Evolutionary conservation across 352 stramenopile species (phyloP).

Genomic region (Phytophthora nicotianae): DNA sequence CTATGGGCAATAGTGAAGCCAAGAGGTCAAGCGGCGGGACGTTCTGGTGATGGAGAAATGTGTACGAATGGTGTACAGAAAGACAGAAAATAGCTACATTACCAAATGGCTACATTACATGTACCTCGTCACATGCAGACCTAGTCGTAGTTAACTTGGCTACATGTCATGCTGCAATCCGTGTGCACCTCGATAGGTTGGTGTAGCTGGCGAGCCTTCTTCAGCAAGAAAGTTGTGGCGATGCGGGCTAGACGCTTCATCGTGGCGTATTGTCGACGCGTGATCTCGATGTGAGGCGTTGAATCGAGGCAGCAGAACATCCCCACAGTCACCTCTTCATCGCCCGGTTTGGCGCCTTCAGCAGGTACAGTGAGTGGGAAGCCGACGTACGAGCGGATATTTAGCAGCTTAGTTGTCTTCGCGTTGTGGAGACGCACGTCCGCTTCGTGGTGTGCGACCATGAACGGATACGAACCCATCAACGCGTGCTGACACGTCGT

Average conservation of each 20-base stretch:
- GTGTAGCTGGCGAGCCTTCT: slow-evolving; percentile 8
- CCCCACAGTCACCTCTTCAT: slow-evolving; percentile 15
- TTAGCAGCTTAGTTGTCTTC: slow-evolving; percentile 27
- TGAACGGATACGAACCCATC: slow-evolving; percentile 51
- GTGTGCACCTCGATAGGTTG: not conserved
- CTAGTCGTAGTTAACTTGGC: not conserved
- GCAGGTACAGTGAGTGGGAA: slow-evolving; percentile 44
- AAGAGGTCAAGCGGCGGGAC: slow-evolving; percentile 9
- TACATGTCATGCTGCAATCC: slow-evolving; percentile 1
- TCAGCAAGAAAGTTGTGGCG: slow-evolving; percentile 25
- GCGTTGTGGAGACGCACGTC: slow-evolving; percentile 56
- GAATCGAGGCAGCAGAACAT: slow-evolving; percentile 39
- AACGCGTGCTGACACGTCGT: slow-evolving; percentile 60
- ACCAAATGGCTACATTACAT: too few relatives aligned
- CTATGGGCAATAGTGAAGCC: slow-evolving; percentile 10
- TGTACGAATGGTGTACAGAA: not conserved
- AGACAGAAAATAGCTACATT: not conserved
- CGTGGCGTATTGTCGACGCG: slow-evolving; percentile 28
- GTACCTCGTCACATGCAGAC: not conserved
- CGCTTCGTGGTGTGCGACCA: slow-evolving; percentile 56
- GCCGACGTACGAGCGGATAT: slow-evolving; percentile 60
- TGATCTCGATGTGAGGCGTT: slow-evolving; percentile 22
- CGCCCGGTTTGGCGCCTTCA: not conserved
- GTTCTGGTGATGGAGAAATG: slow-evolving; percentile 19
- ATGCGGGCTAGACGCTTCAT: slow-evolving; percentile 22